These are phyloP conservation scores for Candida corydali DNA, from an alignment of 805 yeast genomes.

Conservation along the genomic window DNA sequence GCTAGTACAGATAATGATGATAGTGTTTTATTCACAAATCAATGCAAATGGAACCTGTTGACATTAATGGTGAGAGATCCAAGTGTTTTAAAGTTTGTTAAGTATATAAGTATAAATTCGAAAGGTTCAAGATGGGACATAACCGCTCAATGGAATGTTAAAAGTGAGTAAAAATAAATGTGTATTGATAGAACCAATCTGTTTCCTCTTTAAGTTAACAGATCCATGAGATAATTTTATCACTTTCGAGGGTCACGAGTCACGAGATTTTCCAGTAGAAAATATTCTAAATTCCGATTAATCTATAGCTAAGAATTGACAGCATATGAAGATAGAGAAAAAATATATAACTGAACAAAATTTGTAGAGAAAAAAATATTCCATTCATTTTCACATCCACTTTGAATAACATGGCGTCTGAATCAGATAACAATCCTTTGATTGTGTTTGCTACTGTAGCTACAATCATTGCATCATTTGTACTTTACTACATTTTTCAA, in stretches of 20 bases:
- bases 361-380: too few relatives aligned
- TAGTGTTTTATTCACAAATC: slow-evolving; percentile 72
- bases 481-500: slow-evolving; percentile 30
- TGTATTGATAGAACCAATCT: too few relatives aligned
- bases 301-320: too few relatives aligned
- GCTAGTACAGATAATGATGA: slow-evolving; percentile 56
- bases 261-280: too few relatives aligned
- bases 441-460: slow-evolving; percentile 38
- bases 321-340: too few relatives aligned
- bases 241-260: background rate
- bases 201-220: background rate
- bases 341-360: too few relatives aligned
- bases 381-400: too few relatives aligned
- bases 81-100: slow-evolving; percentile 83
- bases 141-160: slow-evolving; percentile 72
- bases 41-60: slow-evolving; percentile 81
- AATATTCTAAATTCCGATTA: too few relatives aligned
- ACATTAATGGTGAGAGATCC: slow-evolving; percentile 78
- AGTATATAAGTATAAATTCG: slow-evolving; percentile 85
- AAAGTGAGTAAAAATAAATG: too few relatives aligned
- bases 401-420: too few relatives aligned
- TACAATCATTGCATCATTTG: slow-evolving; percentile 29
- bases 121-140: slow-evolving; percentile 93
- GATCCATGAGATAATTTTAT: background rate
- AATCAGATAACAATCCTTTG: slow-evolving; percentile 36